Conservation (phyloP, 2,329 filamentous ascomycete genomes). For the Cytospora mali region DNA sequence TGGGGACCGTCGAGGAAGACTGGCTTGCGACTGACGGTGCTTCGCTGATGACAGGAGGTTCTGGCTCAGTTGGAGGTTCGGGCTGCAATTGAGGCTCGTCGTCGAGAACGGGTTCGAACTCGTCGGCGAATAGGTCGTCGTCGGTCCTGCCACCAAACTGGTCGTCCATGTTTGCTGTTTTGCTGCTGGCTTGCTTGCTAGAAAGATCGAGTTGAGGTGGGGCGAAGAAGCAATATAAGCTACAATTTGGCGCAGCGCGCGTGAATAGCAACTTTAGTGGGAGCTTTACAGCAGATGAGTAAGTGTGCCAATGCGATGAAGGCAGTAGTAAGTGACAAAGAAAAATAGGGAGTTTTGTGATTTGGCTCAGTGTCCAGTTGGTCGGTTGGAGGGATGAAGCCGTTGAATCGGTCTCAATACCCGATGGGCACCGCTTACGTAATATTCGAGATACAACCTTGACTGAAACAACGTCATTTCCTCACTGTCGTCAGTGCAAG, state of each 20-base stretch:
- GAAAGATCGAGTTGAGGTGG: neutral
- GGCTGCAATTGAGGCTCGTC: constrained; percentile 26
- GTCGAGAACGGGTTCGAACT: constrained; percentile 57
- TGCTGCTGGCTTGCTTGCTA: constrained; percentile 13
- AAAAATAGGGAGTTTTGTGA: neutral
- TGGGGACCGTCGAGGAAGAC: constrained; percentile 7
- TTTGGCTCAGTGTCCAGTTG: neutral
- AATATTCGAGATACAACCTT: neutral
- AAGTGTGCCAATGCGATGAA: neutral
- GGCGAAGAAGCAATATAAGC: constrained; percentile 6
- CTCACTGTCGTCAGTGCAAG: neutral
- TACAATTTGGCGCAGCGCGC: neutral
- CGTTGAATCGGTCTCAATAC: neutral
- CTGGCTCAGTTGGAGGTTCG: constrained; percentile 23
- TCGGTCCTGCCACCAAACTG: constrained; percentile 64
- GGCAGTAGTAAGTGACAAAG: neutral
- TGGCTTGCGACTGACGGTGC: constrained; percentile 12
- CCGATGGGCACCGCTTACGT: neutral
- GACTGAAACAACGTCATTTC: neutral
- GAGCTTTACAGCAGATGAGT: neutral
- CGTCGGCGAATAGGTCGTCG: constrained; percentile 64
- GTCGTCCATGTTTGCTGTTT: constrained; percentile 54
- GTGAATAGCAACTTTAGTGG: neutral
- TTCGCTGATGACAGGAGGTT: constrained; percentile 4
- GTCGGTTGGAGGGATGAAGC: neutral